A percentile compares a stretch with the other conserved stretches of the same genome.
Evolutionary conservation across 1,139 yeast species (phyloP).

Genomic region (Debaryomyces sp.): DNA sequence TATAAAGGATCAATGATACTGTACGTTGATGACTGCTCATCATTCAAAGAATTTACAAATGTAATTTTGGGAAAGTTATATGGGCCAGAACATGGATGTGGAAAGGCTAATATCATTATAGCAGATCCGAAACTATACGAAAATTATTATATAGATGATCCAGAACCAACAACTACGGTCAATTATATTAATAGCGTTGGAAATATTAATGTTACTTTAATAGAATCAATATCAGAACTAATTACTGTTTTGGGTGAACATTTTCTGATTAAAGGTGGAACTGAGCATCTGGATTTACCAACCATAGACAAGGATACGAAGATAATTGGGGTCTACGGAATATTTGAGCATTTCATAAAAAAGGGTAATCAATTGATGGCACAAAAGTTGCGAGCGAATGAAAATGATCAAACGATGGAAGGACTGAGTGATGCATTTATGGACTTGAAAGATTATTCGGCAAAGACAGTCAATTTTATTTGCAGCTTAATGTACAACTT

Average conservation of each 20-base stretch:
- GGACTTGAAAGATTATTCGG: slow-evolving; percentile 7
- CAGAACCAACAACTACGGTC: not conserved
- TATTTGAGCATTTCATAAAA: slow-evolving; percentile 11
- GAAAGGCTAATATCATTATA: slow-evolving; percentile 10
- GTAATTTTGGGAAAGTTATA: slow-evolving; percentile 1
- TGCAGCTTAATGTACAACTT: slow-evolving; percentile 12
- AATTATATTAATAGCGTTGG: slow-evolving; percentile 7
- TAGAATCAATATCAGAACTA: slow-evolving; percentile 14
- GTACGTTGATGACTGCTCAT: not conserved
- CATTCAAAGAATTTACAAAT: slow-evolving; percentile 8
- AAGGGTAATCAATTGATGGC: not conserved
- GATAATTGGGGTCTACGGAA: slow-evolving; percentile 14
- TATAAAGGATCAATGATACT: slow-evolving; percentile 58
- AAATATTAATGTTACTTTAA: slow-evolving; percentile 9
- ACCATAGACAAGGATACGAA: not conserved
- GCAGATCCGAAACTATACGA: slow-evolving; percentile 12
- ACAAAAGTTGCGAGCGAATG: not conserved
- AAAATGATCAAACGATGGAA: not conserved
- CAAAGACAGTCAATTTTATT: slow-evolving; percentile 10
- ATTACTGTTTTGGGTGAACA: not conserved
- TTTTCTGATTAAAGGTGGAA: not conserved
- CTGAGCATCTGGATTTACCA: not conserved
- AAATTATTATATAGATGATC: not conserved
- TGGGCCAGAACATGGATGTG: not conserved
- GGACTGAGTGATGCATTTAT: not conserved